These are phyloP conservation scores for Talaromyces sp. DNA, from an alignment of 2,329 filamentous ascomycete genomes.

Conservation along the genomic window DNA sequence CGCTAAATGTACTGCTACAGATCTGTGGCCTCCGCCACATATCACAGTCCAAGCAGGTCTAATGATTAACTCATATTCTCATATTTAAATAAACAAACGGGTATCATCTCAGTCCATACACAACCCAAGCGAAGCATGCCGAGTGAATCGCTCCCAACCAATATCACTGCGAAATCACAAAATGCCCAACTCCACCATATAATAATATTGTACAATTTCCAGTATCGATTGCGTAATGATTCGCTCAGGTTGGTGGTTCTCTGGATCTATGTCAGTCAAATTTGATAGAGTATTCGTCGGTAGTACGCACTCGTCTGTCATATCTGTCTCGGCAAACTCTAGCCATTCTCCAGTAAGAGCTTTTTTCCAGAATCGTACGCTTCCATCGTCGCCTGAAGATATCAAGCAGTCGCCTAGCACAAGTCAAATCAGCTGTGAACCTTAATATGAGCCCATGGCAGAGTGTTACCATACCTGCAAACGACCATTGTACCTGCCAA, in stretches of 20 bases:
- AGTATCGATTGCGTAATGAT: not conserved
- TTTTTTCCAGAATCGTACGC: conserved; percentile 45
- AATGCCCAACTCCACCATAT: not conserved
- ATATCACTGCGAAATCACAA: not conserved
- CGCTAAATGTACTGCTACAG: not conserved
- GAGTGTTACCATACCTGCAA: conserved; percentile 33
- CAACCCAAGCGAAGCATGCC: not conserved
- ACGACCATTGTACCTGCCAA: conserved; percentile 46
- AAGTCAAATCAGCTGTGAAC: not conserved
- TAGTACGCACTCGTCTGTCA: conserved; percentile 31
- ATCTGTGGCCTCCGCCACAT: not conserved
- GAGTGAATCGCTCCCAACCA: not conserved
- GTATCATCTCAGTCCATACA: conserved; percentile 12
- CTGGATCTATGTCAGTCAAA: not conserved
- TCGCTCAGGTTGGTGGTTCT: not conserved
- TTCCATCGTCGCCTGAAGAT: conserved; percentile 43
- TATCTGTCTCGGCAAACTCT: conserved; percentile 43
- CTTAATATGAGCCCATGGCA: not conserved
- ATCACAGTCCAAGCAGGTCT: not conserved
- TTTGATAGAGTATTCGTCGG: no score
- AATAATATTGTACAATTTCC: conserved; percentile 1
- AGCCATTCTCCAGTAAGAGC: conserved; percentile 44
- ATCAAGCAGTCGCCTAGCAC: conserved; percentile 42
- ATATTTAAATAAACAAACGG: conserved; percentile 3
- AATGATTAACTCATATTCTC: not conserved